Evolutionary conservation across 2,329 filamentous ascomycete genomes (phyloP).

Genomic region (Neonectria hederae): DNA sequence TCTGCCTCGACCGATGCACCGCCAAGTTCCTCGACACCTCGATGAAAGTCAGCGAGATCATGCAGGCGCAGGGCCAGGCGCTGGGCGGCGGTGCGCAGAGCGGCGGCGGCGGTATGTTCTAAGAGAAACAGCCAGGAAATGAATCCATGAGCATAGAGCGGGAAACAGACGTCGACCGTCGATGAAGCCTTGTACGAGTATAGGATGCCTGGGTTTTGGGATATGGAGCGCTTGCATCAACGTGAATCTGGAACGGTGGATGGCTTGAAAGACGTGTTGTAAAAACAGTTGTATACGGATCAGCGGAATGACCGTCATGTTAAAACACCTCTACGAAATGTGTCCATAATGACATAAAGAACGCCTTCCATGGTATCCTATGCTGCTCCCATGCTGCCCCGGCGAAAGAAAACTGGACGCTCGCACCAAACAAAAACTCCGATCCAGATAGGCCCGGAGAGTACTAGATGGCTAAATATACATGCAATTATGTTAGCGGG

Average conservation of each 20-base stretch:
- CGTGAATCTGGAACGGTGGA: slow-evolving; percentile 26
- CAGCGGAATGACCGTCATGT: slow-evolving; percentile 29
- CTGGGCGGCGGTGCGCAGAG: slow-evolving; percentile 58
- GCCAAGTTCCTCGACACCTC: slow-evolving; percentile 99
- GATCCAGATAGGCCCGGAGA: not conserved
- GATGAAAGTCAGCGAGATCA: slow-evolving; percentile 96
- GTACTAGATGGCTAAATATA: not conserved
- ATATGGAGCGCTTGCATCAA: slow-evolving; percentile 31
- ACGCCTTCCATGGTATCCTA: slow-evolving; percentile 18
- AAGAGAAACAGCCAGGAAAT: slow-evolving; percentile 11
- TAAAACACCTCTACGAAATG: slow-evolving; percentile 27
- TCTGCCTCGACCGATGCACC: slow-evolving; percentile 97
- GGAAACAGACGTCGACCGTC: not conserved
- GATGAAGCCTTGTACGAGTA: slow-evolving; percentile 36
- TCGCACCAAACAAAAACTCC: slow-evolving; percentile 2
- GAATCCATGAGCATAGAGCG: slow-evolving; percentile 3
- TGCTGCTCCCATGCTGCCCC: not conserved
- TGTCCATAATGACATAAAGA: slow-evolving; percentile 7
- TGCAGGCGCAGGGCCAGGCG: slow-evolving; percentile 85
- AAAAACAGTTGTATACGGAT: slow-evolving; percentile 41
- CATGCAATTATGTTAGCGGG: slow-evolving; percentile 30
- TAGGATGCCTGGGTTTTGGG: slow-evolving; percentile 32
- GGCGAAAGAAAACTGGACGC: slow-evolving; percentile 24
- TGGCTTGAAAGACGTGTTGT: slow-evolving; percentile 27
- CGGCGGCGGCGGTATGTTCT: slow-evolving; percentile 49